Percentiles rank a stretch among this genome's conserved stretches.
Conservation (phyloP, 2,329 filamentous ascomycete species). For the Lasiodiplodia sp. region DNA sequence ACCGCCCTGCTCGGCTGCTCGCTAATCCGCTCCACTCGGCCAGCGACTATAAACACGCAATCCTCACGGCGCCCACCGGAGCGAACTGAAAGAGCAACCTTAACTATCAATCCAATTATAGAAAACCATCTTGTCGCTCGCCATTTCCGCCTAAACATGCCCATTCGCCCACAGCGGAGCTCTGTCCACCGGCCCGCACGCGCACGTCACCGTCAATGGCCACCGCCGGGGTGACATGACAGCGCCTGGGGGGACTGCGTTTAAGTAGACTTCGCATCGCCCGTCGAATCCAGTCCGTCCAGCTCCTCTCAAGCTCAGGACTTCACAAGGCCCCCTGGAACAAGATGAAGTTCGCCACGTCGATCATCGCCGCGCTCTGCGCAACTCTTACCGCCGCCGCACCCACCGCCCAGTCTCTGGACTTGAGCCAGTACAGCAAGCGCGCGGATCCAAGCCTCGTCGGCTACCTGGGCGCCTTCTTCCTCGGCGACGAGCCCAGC, state of each 20-base stretch:
- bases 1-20: background rate
- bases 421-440: slow-evolving; percentile 27
- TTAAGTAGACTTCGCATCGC: slow-evolving; percentile 2
- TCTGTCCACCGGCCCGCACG: background rate
- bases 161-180: slow-evolving; percentile 8
- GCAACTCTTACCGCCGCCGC: background rate
- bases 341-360: background rate
- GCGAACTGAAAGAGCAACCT: slow-evolving; percentile 2
- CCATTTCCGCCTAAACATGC: slow-evolving; percentile 19
- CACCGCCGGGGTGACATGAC: background rate
- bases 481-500: slow-evolving; percentile 61
- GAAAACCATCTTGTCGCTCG: slow-evolving; percentile 6
- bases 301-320: background rate
- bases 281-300: background rate
- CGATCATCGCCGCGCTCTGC: slow-evolving; percentile 11
- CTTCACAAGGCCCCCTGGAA: background rate
- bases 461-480: slow-evolving; percentile 63
- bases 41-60: too few species aligned
- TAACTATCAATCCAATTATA: slow-evolving; percentile 7
- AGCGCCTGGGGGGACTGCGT: background rate
- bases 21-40: background rate
- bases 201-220: slow-evolving; percentile 8
- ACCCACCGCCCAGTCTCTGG: slow-evolving; percentile 28
- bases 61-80: slow-evolving; percentile 14
- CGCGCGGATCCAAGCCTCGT: slow-evolving; percentile 50